Evolutionary conservation across 208 protist genomes (phyloP), one percentile per base, ranked within the genome.

Genomic region (Eutreptiella sp.): DNA sequence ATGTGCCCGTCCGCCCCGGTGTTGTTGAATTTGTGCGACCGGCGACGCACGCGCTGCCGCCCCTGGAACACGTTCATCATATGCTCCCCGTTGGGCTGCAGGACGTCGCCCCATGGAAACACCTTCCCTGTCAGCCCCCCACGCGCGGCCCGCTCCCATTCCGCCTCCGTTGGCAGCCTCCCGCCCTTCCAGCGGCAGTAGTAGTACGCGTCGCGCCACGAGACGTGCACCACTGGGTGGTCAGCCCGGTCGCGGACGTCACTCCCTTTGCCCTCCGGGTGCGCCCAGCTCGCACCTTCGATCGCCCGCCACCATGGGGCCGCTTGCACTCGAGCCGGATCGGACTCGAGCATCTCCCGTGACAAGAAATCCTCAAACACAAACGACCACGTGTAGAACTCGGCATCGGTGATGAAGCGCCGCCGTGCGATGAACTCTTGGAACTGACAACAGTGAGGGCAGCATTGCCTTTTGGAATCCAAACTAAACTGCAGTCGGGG

Each of bases 221-320:
- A 67, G 9, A 76, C 60, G 29, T 77, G 72, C 29, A 70, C 58
- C 14, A 77, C 72, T 4, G 72, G 72, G 33, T 70, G 53, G 29
- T 53, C 14, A 11, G 55, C 66, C n/a, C 24, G 16, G 19, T 68
- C 3, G 48, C 70, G 63, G 21, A 62, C 19, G 5, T 29, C 11
- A 34, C 46, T 66, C n/a, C 16, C 63, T 14, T 7, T 3, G 16
- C 4, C 11, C 26, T 9, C 52, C 28, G 41, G 2, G 14, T 50
- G 39, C 16, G 1, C 1, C 50, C 50, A 57, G 9, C 9, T n/a
- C 11, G 50, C 7, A 11, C 24, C 50, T 9, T 32, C 11, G 11
- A 57, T 32, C n/a, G 50, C 24, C 26, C 53, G 7, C 53, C 36
- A 53, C 53, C 53, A 60, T 7, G n/a, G 35, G 14, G 53, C 36